Evolutionary conservation across 768 basidiomycete genomes (phyloP), one percentile per base, ranked within the genome.

Genomic region (Russula griseocarnosa): DNA sequence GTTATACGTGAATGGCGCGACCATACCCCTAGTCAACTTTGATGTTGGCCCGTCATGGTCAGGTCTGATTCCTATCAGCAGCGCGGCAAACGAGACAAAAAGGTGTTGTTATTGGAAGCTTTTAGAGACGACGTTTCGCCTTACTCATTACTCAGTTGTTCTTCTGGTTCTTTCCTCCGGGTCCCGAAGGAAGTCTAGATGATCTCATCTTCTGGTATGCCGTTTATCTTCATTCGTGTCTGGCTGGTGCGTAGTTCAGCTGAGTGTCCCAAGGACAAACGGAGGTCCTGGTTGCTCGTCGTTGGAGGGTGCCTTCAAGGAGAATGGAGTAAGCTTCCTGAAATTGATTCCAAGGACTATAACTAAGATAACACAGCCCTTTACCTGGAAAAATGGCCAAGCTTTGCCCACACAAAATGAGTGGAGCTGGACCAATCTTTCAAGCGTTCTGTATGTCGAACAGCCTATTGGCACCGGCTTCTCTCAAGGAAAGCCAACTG

Each of bases 81-180:
- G 13, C 3, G 49, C 24, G 26, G 24, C 24, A 18, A 77, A 86
- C 51, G 89, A 91, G 74, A 87, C 86, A 9, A 81, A 50, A 79
- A 90, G 81, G 87, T 86, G 28, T 76, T 63, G 75, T 11, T 26
- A 14, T 30, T 55, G 26, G n/a, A 22, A 40, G 10, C 9, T 8
- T 20, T n/a, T 7, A 34, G 50, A 46, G 28, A 13, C 13, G 16
- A 16, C 38, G 14, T 10, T 46, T 34, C 11, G 30, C 34, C 61
- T 59, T 28, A 61, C 49, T 50, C 26, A 16, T 14, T 18, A 0
- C 10, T 46, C 52, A 90, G 87, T 80, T 90, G 20, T 91, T 86
- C 77, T 91, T 91, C 76, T 90, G 89, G 88, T 86, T 89, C 74
- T 90, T 90, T 77, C 89, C 89, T 60, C 86, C 88, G 1, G 88